Evolutionary conservation across 2,329 filamentous ascomycete species (phyloP).

Genomic region (Neofusicoccum parvum): DNA sequence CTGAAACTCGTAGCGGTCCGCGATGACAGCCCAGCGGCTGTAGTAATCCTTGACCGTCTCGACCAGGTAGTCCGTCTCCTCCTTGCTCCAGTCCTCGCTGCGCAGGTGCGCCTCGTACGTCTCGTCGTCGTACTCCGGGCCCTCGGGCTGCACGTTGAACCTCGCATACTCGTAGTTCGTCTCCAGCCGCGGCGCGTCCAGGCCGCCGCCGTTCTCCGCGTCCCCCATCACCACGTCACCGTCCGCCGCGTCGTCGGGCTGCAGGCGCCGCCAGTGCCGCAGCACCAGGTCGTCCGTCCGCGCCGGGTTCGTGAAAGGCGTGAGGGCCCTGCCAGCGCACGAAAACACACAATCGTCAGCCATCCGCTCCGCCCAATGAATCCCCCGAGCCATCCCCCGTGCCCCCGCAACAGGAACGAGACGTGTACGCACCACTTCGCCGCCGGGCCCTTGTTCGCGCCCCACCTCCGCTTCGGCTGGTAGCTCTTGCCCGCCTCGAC

Average conservation of each 20-base stretch:
- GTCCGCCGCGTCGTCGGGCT: slow-evolving; percentile 1
- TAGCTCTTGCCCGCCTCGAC: slow-evolving; percentile 45
- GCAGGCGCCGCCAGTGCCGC: slow-evolving; percentile 77
- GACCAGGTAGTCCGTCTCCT: slow-evolving; percentile 93
- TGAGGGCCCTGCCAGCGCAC: slow-evolving; percentile 33
- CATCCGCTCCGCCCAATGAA: not conserved
- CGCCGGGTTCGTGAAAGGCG: slow-evolving; percentile 75
- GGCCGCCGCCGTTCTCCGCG: slow-evolving; percentile 36
- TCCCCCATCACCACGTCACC: slow-evolving; percentile 30
- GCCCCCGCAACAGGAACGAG: not conserved
- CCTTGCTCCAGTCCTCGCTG: slow-evolving; percentile 79
- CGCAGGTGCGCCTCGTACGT: slow-evolving; percentile 78
- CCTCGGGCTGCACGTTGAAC: slow-evolving; percentile 79
- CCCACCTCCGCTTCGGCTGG: slow-evolving; percentile 35
- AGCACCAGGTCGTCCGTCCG: slow-evolving; percentile 71
- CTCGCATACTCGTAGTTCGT: slow-evolving; percentile 70
- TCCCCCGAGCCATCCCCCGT: not conserved
- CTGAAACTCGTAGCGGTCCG: slow-evolving; percentile 85
- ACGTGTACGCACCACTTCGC: slow-evolving; percentile 39
- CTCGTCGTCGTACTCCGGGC: slow-evolving; percentile 82
- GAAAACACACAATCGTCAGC: not conserved
- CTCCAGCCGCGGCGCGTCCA: slow-evolving; percentile 38
- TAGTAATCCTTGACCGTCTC: slow-evolving; percentile 75
- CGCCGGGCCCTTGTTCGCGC: slow-evolving; percentile 39
- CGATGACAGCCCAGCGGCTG: slow-evolving; percentile 86